A percentile compares a stretch with the other conserved stretches of the same genome.
Evolutionary conservation across 257 asterid genomes (phyloP).

Genomic region (Jacaranda copaia): DNA sequence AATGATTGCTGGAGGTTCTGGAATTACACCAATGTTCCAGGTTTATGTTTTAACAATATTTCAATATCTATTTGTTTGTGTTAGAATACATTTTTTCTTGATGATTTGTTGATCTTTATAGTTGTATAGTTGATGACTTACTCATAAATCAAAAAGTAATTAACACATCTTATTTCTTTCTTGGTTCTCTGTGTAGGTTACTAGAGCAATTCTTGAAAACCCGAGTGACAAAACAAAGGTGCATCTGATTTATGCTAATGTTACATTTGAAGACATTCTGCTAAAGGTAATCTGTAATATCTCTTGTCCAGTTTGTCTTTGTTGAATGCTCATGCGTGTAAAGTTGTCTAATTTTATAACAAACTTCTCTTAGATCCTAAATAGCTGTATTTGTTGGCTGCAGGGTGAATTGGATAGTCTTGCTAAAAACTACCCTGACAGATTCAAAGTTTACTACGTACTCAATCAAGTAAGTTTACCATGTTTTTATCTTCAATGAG

Average conservation of each 20-base stretch:
- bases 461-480: slow-evolving; percentile 71
- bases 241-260: slow-evolving; percentile 89
- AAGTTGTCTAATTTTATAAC: not conserved
- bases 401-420: slow-evolving; percentile 86
- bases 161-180: slow-evolving; percentile 1
- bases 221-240: slow-evolving; percentile 76
- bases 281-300: slow-evolving; percentile 58
- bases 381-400: slow-evolving; percentile 28
- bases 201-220: slow-evolving; percentile 85
- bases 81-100: not conserved
- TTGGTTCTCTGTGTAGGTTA: slow-evolving; percentile 55
- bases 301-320: slow-evolving; percentile 13
- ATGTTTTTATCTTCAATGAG: slow-evolving; percentile 3
- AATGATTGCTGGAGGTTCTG: slow-evolving; percentile 72
- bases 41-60: slow-evolving; percentile 33
- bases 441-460: slow-evolving; percentile 75
- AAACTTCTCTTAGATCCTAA: not conserved
- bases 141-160: not conserved
- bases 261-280: slow-evolving; percentile 77
- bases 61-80: not conserved
- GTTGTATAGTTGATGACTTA: not conserved
- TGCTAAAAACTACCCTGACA: slow-evolving; percentile 58
- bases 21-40: slow-evolving; percentile 73
- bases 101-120: not conserved
- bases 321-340: slow-evolving; percentile 7